These are phyloP conservation scores for Candida tunisiensis DNA, from an alignment of 1,139 yeast genomes.

Conservation along the genomic window DNA sequence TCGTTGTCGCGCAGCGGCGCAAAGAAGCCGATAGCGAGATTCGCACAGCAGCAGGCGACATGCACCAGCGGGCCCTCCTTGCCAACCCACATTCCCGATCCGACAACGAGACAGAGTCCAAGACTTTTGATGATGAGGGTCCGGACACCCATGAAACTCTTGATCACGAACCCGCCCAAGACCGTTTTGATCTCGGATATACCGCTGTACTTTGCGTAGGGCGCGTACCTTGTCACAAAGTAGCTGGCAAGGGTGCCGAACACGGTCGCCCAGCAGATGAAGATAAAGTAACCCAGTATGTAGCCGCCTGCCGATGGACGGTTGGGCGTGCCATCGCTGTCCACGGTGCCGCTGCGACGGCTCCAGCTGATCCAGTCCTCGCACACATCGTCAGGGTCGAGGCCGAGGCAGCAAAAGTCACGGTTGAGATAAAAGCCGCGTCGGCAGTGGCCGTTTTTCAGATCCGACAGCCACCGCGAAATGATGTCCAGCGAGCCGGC, in stretches of 20 bases:
- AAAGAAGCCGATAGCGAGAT: conserved; percentile 22
- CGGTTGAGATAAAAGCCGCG: conserved; percentile 21
- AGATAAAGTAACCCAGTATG: conserved; percentile 21
- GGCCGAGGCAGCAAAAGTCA: conserved; percentile 23
- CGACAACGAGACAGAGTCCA: conserved; percentile 48
- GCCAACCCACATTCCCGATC: conserved; percentile 82
- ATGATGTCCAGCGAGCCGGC: conserved; percentile 45
- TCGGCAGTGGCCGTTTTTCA: conserved; percentile 33
- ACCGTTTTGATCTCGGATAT: conserved; percentile 52
- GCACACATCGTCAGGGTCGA: conserved; percentile 17
- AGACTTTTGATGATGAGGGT: conserved; percentile 33
- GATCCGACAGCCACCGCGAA: conserved; percentile 46
- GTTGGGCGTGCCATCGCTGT: no score
- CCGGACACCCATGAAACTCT: conserved; percentile 29
- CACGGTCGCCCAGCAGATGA: conserved; percentile 17
- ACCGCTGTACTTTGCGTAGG: conserved; percentile 42
- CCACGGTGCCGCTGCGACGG: conserved; percentile 9
- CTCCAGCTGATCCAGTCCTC: conserved; percentile 28
- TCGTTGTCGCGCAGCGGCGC: conserved; percentile 13
- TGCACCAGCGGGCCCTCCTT: conserved; percentile 92
- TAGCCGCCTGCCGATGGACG: conserved; percentile 16
- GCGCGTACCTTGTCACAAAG: conserved; percentile 22
- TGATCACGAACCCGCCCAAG: conserved; percentile 40
- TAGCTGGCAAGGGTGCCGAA: conserved; percentile 20
- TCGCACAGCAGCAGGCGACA: conserved; percentile 56